Conservation (phyloP, 1,284 basidiomycete genomes). For the Athelia psychrophila region DNA sequence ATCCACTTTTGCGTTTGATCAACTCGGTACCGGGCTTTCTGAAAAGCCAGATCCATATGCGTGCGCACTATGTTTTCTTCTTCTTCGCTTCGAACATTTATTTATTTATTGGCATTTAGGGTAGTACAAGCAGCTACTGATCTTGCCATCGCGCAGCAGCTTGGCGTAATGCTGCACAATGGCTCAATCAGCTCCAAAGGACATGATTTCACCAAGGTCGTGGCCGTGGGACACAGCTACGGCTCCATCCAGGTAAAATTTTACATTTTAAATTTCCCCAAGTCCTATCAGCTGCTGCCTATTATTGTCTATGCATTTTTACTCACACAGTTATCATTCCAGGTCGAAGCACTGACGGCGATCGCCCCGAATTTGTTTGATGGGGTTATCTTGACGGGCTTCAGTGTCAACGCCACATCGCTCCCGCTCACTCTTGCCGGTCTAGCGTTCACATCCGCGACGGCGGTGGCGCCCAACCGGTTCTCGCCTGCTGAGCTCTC, state of each 20-base stretch:
- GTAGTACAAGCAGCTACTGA: neutral
- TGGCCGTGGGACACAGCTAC: conserved; percentile 15
- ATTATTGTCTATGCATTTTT: conserved; percentile 8
- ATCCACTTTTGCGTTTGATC: conserved; percentile 17
- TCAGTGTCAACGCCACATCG: neutral
- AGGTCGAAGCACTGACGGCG: conserved; percentile 4
- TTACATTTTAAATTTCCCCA: conserved; percentile 6
- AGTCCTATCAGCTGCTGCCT: neutral
- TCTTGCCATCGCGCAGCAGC: conserved; percentile 11
- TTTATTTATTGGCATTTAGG: too few species aligned
- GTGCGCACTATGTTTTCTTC: neutral
- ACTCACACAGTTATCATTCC: conserved; percentile 10
- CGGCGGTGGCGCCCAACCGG: neutral
- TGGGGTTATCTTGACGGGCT: too few species aligned
- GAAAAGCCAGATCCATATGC: conserved; percentile 15
- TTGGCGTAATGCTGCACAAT: conserved; percentile 12
- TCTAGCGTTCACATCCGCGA: conserved; percentile 9
- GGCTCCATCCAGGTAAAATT: conserved; percentile 12
- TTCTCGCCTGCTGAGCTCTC: too few species aligned
- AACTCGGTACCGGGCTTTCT: conserved; percentile 15
- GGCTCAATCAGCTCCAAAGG: conserved; percentile 7
- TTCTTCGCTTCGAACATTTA: neutral
- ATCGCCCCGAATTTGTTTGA: too few species aligned
- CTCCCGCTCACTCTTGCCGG: conserved; percentile 8
- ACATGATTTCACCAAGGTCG: conserved; percentile 11